Evolutionary conservation across 768 basidiomycete genomes (phyloP), one percentile per base, ranked within the genome.

Genomic region (Boletus barrowsii): DNA sequence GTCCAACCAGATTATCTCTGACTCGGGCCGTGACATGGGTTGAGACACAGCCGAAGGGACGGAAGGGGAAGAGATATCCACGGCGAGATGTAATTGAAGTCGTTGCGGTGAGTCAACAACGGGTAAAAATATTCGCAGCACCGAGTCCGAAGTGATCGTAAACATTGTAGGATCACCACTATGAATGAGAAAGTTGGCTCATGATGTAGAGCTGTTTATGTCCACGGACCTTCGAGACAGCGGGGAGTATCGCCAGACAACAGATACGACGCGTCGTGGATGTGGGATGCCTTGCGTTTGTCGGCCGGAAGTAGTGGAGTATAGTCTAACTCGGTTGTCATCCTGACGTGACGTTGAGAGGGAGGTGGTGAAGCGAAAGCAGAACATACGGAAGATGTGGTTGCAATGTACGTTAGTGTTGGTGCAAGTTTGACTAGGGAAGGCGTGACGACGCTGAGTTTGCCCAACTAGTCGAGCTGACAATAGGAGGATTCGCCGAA

Each of bases 101-200:
- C 83, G 81, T 57, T 85, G 83, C 13, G 93, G 92, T 15, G 86
- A 83, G 68, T 97, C 94, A 42, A 97, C 73, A 13, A 97, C 90
- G 6, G 94, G 91, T 33, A 90, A 74, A 69, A 91, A 95, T 63
- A 97, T 83, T 22, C 94, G 84, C 35, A 96, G 68, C 5, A 87
- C 87, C 1, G 89, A 82, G 62, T 94, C 90, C 24, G 83, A 81
- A 14, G 94, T 92, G 55, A 90, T 80, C 35, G 92, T 93, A 67
- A 90, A 94, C 4, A 96, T 76, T 51, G 87, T 83, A 3, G 87
- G 75, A 65, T 91, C 88, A 62, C 87, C 84, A 40, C 90, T 90
- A 58, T 30, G 40, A 37, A 60, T 42, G 17, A 42, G 53, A 47
- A 35, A 32, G 29, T 57, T 39, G 49, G 51, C n/a, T 37, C 41